These are phyloP conservation scores for Pharus latifolius DNA, from an alignment of 176 grass and related monocot genomes.

Conservation along the genomic window DNA sequence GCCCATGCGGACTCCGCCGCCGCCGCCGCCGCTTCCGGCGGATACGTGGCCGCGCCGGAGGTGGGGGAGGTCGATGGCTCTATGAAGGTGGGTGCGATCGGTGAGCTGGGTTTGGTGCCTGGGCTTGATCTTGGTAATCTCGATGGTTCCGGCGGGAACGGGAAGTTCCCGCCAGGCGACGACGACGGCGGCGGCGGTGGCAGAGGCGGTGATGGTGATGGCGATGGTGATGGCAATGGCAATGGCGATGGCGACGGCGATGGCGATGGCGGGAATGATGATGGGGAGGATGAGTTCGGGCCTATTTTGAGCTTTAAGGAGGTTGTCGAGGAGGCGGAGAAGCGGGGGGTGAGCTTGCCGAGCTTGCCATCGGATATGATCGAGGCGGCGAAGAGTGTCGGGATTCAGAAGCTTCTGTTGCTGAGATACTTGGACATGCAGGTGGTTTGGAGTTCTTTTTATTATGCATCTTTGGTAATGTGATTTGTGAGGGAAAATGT, in stretches of 20 bases:
- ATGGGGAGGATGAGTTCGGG: conserved; percentile 53
- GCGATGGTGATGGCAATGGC: not conserved
- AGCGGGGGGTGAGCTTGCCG: conserved; percentile 28
- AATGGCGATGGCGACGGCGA: not conserved
- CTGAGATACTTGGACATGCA: conserved; percentile 73
- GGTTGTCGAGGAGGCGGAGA: conserved; percentile 49
- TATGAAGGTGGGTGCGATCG: not conserved
- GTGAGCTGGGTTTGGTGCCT: not conserved
- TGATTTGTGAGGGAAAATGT: not conserved
- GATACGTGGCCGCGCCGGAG: not conserved
- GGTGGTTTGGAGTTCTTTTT: conserved; percentile 5
- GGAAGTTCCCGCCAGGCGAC: conserved; percentile 7
- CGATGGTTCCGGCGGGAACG: conserved; percentile 17
- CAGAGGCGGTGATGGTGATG: no score
- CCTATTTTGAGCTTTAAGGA: conserved; percentile 57
- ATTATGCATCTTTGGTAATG: not conserved
- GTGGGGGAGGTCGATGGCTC: not conserved
- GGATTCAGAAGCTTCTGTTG: conserved; percentile 57
- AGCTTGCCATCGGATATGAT: conserved; percentile 68
- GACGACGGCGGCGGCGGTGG: not conserved
- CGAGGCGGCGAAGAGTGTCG: conserved; percentile 48
- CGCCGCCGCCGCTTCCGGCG: not conserved
- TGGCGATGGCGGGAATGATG: not conserved
- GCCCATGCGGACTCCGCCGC: not conserved
- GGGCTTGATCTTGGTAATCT: conserved; percentile 6